Evolutionary conservation across 1,284 basidiomycete genomes (phyloP).

Genomic region (Malassezia pachydermatis): DNA sequence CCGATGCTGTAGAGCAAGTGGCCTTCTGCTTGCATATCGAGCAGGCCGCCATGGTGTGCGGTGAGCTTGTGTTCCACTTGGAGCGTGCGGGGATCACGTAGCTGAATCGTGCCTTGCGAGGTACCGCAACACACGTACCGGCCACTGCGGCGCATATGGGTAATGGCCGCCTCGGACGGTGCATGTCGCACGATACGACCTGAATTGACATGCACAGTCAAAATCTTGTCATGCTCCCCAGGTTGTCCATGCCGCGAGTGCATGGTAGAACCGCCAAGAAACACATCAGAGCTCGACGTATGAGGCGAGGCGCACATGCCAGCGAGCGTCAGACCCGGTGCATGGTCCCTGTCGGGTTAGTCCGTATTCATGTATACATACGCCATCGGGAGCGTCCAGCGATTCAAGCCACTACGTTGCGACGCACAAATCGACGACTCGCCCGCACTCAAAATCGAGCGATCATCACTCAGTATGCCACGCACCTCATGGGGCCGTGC

Average conservation of each 20-base stretch:
- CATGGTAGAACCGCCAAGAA: conserved; percentile 34
- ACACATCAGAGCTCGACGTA: conserved; percentile 36
- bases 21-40: conserved; percentile 44
- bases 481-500: conserved; percentile 51
- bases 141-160: conserved; percentile 33
- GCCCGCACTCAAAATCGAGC: conserved; percentile 46
- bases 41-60: conserved; percentile 46
- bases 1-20: conserved; percentile 43
- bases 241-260: conserved; percentile 22
- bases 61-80: conserved; percentile 36
- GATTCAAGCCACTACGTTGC: conserved; percentile 46
- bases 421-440: conserved; percentile 48
- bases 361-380: conserved; percentile 1
- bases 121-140: conserved; percentile 34
- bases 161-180: conserved; percentile 35
- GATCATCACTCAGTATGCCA: conserved; percentile 46
- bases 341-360: conserved; percentile 8
- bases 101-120: conserved; percentile 37
- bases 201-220: conserved; percentile 35
- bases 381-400: conserved; percentile 38
- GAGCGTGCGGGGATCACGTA: conserved; percentile 43
- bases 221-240: conserved; percentile 26
- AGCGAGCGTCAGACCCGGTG: conserved; percentile 28
- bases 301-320: conserved; percentile 40
- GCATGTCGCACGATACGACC: conserved; percentile 32